Percentiles rank a stretch among this genome's conserved stretches.
Conservation (phyloP, 306 rosid genomes). For the Prunus padus region DNA sequence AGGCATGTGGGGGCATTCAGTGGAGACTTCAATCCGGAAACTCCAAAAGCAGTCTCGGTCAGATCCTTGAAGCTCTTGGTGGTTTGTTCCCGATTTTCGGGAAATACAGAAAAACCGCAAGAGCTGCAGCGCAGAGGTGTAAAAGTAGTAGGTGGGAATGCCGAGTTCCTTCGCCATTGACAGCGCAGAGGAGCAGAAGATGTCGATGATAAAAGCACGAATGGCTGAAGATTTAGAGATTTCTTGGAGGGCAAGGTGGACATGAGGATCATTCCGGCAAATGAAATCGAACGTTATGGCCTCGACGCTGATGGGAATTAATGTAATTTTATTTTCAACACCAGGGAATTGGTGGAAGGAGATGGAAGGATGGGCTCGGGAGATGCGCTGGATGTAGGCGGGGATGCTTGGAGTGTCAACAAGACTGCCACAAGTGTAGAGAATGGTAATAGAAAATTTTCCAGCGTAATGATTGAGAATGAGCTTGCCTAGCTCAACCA, state of each 20-base stretch:
- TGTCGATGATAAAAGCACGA: slow-evolving; percentile 29
- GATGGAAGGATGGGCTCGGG: slow-evolving; percentile 31
- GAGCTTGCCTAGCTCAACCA: slow-evolving; percentile 45
- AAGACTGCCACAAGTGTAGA: slow-evolving; percentile 17
- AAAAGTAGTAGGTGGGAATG: slow-evolving; percentile 32
- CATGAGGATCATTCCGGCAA: slow-evolving; percentile 15
- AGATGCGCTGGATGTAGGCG: slow-evolving; percentile 20
- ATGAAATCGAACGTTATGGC: slow-evolving; percentile 7
- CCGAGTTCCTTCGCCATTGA: slow-evolving; percentile 2
- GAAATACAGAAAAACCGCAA: slow-evolving; percentile 9
- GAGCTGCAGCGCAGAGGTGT: slow-evolving; percentile 23
- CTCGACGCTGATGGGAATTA: background rate
- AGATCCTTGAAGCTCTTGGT: slow-evolving; percentile 23
- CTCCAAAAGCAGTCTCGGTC: background rate
- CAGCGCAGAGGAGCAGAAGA: slow-evolving; percentile 30
- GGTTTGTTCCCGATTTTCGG: slow-evolving; percentile 6
- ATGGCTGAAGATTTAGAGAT: slow-evolving; percentile 9
- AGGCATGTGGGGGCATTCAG: background rate
- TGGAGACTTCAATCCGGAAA: slow-evolving; percentile 12
- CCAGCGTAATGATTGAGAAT: slow-evolving; percentile 13
- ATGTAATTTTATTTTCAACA: background rate
- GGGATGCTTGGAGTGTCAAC: slow-evolving; percentile 3
- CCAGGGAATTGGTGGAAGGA: slow-evolving; percentile 33
- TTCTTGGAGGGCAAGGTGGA: slow-evolving; percentile 9
- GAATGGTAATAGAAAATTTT: slow-evolving; percentile 30